Percentiles rank a stretch among this genome's conserved stretches.
These are phyloP conservation scores for Pisolithus thermaeus DNA, from an alignment of 1,284 basidiomycete species.

Conservation along the genomic window DNA sequence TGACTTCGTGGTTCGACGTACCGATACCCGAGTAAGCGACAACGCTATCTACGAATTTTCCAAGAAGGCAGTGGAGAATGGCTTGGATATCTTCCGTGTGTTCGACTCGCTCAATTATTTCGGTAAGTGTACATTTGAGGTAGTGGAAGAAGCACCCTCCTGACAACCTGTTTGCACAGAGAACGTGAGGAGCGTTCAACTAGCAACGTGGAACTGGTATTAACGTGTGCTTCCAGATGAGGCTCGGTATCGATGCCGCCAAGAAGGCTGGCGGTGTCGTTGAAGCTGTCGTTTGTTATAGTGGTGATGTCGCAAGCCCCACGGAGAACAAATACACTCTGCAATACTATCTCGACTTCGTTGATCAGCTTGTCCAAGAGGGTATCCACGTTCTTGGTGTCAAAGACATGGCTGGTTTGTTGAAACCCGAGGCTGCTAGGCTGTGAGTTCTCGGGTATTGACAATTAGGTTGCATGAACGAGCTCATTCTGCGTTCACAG, in stretches of 20 bases:
- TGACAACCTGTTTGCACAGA: slow-evolving; percentile 35
- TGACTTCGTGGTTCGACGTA: neutral
- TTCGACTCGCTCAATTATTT: slow-evolving; percentile 99
- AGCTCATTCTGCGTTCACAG: slow-evolving; percentile 32
- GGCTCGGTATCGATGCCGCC: slow-evolving; percentile 95
- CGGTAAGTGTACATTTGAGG: slow-evolving; percentile 44
- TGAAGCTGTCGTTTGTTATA: slow-evolving; percentile 98
- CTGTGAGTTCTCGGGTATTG: slow-evolving; percentile 45
- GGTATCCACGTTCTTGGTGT: slow-evolving; percentile 98
- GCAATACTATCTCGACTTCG: slow-evolving; percentile 96
- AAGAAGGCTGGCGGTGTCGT: slow-evolving; percentile 99
- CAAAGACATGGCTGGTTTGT: slow-evolving; percentile 99
- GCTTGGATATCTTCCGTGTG: slow-evolving; percentile 99
- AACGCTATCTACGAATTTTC: slow-evolving; percentile 99
- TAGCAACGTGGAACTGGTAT: neutral
- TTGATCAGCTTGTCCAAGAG: slow-evolving; percentile 89
- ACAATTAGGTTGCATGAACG: neutral
- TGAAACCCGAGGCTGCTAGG: slow-evolving; percentile 93
- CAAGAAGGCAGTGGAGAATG: slow-evolving; percentile 97
- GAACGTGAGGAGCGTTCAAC: slow-evolving; percentile 41
- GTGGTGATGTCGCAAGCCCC: slow-evolving; percentile 93
- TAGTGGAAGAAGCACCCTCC: slow-evolving; percentile 1
- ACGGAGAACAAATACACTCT: slow-evolving; percentile 98
- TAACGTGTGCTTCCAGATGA: slow-evolving; percentile 56
- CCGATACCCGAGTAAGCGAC: slow-evolving; percentile 51